These are phyloP conservation scores for Biscogniauxia mediterranea DNA, from an alignment of 2,329 filamentous ascomycete genomes.

Conservation along the genomic window DNA sequence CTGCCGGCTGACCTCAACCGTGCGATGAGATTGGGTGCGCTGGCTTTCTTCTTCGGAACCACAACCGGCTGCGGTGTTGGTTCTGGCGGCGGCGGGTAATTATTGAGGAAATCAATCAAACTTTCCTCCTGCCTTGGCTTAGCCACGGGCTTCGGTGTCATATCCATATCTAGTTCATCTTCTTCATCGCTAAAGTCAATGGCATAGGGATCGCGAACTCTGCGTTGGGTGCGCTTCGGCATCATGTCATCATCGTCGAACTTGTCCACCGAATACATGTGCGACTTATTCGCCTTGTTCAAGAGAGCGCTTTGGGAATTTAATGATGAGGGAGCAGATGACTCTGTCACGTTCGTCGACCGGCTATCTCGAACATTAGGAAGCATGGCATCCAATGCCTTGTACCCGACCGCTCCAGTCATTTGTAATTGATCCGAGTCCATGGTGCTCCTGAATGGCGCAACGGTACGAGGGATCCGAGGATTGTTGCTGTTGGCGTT, in stretches of 20 bases:
- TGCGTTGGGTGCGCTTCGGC: conserved; percentile 71
- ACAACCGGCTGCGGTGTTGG: conserved; percentile 38
- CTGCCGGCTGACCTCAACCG: conserved; percentile 46
- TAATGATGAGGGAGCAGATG: conserved; percentile 62
- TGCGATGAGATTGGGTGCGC: conserved; percentile 60
- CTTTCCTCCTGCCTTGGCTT: conserved; percentile 59
- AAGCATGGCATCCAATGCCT: conserved; percentile 56
- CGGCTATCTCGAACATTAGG: conserved; percentile 56
- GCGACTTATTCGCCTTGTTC: conserved; percentile 40
- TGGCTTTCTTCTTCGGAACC: conserved; percentile 61
- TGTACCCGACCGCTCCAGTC: conserved; percentile 51
- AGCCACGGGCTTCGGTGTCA: conserved; percentile 44
- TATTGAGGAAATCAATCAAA: conserved; percentile 70
- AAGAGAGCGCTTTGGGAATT: conserved; percentile 74
- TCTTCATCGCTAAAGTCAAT: conserved; percentile 78
- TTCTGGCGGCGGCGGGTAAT: conserved; percentile 62
- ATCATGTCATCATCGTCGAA: conserved; percentile 54
- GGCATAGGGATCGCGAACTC: conserved; percentile 88
- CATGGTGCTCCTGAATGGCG: conserved; percentile 81
- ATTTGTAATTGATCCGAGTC: conserved; percentile 73
- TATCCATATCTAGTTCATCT: conserved; percentile 50
- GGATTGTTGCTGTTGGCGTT: conserved; percentile 56
- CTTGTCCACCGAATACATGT: conserved; percentile 34
- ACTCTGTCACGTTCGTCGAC: conserved; percentile 57
- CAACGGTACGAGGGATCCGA: conserved; percentile 77